Base-by-base conservation (phyloP, 2,329 filamentous ascomycete genomes). In the Verticillium longisporum region DNA sequence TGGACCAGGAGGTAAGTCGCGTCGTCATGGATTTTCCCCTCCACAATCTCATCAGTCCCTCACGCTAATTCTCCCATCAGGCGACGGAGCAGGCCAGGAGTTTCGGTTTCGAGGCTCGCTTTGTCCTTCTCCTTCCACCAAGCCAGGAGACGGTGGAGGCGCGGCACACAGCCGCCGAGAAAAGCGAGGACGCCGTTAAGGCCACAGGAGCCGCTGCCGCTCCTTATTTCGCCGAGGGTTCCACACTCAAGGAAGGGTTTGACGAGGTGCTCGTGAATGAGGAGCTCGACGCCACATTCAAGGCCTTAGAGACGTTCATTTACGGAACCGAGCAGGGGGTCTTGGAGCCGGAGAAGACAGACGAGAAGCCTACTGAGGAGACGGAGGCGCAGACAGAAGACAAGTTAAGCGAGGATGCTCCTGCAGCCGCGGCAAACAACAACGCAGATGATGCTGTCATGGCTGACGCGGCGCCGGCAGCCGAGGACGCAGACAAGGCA, bases 81-180 rank as follows among this genome's bases (percentile, higher is more conserved):
- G 80, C 82, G 26, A 78, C 80, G 6, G 79, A 84, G 67, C 82
- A 83, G 67, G 80, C 83, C 62, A 84, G 81, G 63, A 83, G 85
- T 61, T 80, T 82, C 67, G 80, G 77, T 56, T 86, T 83, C 61
- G 69, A 77, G 33, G 84, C 83, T 2, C 81, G 84, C 6, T 82
- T 80, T 65, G 71, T 88, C 59, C 80, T 85, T 62, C 67, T 88
- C 63, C 73, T 76, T 36, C 78, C 81, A 2, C 72, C 81, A 0
- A 62, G 59, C 31, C 65, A 64, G 10, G 68, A 70, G 45, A 37
- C 58, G n/a, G 61, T 73, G 18, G 67, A 62, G 55, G 38, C 61
- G 18, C 72, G 71, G 18, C 71, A 74, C 41, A 65, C 69, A 54
- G 61, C 65, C n/a, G 66, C 66, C 2, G 69, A 68, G 26, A 68